Conservation (phyloP, 495 filamentous ascomycete species). For the Aspergillus heteromorphus region DNA sequence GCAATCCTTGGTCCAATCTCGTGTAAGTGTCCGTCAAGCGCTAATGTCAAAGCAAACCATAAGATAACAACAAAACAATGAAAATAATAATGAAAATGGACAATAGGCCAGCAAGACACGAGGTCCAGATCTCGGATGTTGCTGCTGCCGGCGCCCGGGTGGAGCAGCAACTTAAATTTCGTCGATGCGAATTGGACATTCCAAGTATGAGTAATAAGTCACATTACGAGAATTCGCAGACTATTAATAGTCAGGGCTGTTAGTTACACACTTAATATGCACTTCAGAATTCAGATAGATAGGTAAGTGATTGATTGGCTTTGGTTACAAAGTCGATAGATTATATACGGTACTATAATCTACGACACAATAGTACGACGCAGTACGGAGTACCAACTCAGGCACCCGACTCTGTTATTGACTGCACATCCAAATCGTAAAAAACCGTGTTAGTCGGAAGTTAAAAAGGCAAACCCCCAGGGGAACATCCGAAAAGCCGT, state of each 20-base stretch:
- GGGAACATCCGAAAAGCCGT: not conserved
- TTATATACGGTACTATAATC: no score
- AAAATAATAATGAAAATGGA: not conserved
- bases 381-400: no score
- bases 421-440: not conserved
- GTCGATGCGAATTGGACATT: constrained; percentile 1
- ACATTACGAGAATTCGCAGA: not conserved
- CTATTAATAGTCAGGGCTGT: not conserved
- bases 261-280: not conserved
- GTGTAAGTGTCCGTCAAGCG: not conserved
- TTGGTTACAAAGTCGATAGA: no score
- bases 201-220: not conserved
- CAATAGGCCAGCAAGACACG: constrained; percentile 3
- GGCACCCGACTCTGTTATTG: no score
- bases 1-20: not conserved
- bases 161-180: constrained; percentile 11
- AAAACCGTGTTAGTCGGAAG: not conserved
- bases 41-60: not conserved
- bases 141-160: constrained; percentile 18
- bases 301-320: no score
- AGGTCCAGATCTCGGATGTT: constrained; percentile 21
- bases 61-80: not conserved
- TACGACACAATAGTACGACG: not conserved
- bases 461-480: not conserved
- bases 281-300: not conserved